Conservation (phyloP, 2,329 filamentous ascomycete genomes). For the Sarocladium kiliense region DNA sequence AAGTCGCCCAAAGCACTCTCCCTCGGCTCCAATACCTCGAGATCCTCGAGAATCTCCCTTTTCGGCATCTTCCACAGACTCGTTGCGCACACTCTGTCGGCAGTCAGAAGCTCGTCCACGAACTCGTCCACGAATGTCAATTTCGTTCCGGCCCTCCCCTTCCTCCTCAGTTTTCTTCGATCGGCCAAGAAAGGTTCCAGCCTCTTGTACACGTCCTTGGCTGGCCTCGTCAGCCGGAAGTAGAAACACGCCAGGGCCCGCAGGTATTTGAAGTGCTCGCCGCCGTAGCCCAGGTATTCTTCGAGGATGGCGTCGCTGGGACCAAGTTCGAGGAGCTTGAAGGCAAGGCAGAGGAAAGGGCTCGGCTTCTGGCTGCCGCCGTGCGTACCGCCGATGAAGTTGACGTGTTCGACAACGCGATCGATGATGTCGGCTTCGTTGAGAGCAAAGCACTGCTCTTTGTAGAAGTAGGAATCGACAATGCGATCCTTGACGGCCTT, state of each 20-base stretch:
- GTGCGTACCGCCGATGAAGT: conserved; percentile 82
- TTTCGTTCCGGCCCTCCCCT: conserved; percentile 66
- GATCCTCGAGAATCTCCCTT: conserved; percentile 76
- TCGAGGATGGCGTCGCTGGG: conserved; percentile 73
- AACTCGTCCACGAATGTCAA: conserved; percentile 88
- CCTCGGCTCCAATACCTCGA: conserved; percentile 80
- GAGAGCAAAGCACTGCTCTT: conserved; percentile 95
- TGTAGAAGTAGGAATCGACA: conserved; percentile 94
- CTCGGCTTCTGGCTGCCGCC: conserved; percentile 80
- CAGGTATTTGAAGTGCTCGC: conserved; percentile 78
- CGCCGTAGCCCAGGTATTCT: conserved; percentile 74
- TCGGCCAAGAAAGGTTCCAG: conserved; percentile 83
- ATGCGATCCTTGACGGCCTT: conserved; percentile 95
- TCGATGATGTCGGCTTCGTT: conserved; percentile 82
- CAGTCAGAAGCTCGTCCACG: conserved; percentile 83
- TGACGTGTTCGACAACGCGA: conserved; percentile 77
- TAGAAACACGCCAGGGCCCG: conserved; percentile 89
- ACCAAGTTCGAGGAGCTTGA: conserved; percentile 87
- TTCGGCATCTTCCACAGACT: conserved; percentile 88
- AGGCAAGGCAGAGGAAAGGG: conserved; percentile 87
- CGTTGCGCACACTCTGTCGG: conserved; percentile 86
- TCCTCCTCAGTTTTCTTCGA: conserved; percentile 73
- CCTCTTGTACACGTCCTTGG: conserved; percentile 72
- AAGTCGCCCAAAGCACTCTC: conserved; percentile 78
- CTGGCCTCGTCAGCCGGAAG: conserved; percentile 77